Evolutionary conservation across 2,329 filamentous ascomycete genomes (phyloP), one percentile per base, ranked within the genome.

Genomic region (Epichloe elymi): DNA sequence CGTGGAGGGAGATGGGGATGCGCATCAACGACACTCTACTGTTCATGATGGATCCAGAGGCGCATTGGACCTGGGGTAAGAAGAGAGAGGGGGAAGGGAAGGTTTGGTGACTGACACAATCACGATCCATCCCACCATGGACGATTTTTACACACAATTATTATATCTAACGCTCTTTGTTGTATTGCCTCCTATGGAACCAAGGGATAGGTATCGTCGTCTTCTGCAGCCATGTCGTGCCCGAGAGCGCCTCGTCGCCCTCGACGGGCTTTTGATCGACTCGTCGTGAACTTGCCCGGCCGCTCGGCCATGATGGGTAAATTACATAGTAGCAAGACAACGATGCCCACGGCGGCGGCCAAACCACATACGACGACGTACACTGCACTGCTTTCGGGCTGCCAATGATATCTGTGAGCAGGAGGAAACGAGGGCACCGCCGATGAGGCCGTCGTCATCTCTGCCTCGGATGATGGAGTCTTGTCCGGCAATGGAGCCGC

Each of bases 41-140:
- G 23, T 44, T 44, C 14, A 44, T 44, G 41, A 44, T 44, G 41
- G 23, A 26, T 23, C 41, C 41, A 6, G 41, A 44, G 23, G 23
- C 41, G 7, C 41, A 44, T n/a, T 44, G 41, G 41, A 44, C 41
- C 3, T 44, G 41, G 41, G 41, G 23, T 1, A 44, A 44, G 41
- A 26, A 26, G 23, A 7, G 6, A n/a, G 41, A 3, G 2, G 14
- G 5, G 12, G n/a, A n/a, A n/a, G n/a, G n/a, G n/a, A n/a, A n/a
- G n/a, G n/a, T n/a, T n/a, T n/a, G n/a, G n/a, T n/a, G n/a, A n/a
- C n/a, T n/a, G n/a, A n/a, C 26, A 37, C 14, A 6, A 2, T 38
- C 36, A 3, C 14, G 2, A 30, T 30, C 7, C 7, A n/a, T n/a
- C n/a, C n/a, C n/a, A n/a, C n/a, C n/a, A n/a, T n/a, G n/a, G n/a